Conservation (phyloP, 2,329 filamentous ascomycete genomes). For the Shiraia sp. region DNA sequence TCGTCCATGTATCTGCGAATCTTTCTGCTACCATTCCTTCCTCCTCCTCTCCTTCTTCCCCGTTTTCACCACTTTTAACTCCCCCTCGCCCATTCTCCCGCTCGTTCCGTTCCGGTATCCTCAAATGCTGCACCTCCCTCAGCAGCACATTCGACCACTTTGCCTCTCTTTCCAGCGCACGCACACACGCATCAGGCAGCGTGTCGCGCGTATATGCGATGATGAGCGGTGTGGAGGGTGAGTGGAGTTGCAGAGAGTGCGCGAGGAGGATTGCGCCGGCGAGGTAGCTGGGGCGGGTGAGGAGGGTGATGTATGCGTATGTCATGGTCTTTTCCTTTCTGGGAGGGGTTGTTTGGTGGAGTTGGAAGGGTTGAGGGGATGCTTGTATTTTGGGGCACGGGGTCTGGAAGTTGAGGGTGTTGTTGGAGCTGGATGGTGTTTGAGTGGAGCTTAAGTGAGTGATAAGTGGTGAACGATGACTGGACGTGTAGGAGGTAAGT, state of each 20-base stretch:
- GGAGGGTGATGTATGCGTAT: slow-evolving; percentile 54
- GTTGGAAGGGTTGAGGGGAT: not conserved
- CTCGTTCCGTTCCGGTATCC: slow-evolving; percentile 42
- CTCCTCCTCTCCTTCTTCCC: slow-evolving; percentile 24
- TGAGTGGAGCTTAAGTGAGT: no score
- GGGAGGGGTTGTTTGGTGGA: slow-evolving; percentile 2
- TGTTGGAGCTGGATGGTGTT: no score
- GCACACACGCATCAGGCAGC: slow-evolving; percentile 46
- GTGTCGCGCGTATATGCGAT: slow-evolving; percentile 53
- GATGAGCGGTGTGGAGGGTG: slow-evolving; percentile 53
- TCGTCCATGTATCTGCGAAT: slow-evolving; percentile 60
- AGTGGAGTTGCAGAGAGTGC: slow-evolving; percentile 53
- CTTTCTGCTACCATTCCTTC: slow-evolving; percentile 54
- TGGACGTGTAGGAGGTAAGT: no score
- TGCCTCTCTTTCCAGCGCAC: slow-evolving; percentile 49
- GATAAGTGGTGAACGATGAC: no score
- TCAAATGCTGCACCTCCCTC: slow-evolving; percentile 47
- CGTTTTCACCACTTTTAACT: slow-evolving; percentile 46
- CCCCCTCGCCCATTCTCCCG: slow-evolving; percentile 25
- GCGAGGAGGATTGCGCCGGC: slow-evolving; percentile 57
- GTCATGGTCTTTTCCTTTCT: slow-evolving; percentile 1
- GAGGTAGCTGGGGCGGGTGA: slow-evolving; percentile 57
- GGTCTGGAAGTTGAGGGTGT: no score
- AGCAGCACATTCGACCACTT: slow-evolving; percentile 47
- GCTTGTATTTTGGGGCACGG: no score